Conservation (phyloP, 306 rosid species). For the Pyrus pyrifolia region DNA sequence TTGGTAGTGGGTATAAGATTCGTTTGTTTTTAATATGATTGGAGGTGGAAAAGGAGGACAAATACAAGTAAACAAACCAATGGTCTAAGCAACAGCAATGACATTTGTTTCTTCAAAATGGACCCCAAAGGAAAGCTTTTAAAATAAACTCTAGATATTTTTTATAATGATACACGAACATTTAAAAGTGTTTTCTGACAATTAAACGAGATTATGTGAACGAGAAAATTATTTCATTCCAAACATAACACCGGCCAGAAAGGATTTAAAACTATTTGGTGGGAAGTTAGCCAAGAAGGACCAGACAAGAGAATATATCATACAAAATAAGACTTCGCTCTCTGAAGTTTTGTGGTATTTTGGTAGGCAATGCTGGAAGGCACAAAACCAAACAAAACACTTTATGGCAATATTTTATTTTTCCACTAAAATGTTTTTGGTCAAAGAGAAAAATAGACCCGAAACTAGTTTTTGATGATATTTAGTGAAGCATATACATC, state of each 20-base stretch:
- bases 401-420: not conserved
- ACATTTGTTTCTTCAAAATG: not conserved
- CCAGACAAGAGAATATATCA: not conserved
- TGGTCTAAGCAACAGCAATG: conserved; percentile 23
- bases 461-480: not conserved
- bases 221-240: not conserved
- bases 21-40: conserved; percentile 4
- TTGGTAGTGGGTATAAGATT: conserved; percentile 19
- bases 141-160: not conserved
- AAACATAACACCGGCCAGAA: not conserved
- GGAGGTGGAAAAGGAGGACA: conserved; percentile 29
- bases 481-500: not conserved
- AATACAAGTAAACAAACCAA: conserved; percentile 8
- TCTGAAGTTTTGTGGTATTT: not conserved
- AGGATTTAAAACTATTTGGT: not conserved
- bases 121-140: not conserved
- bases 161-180: too few relatives aligned
- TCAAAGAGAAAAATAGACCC: not conserved
- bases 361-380: not conserved
- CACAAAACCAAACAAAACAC: not conserved
- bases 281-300: not conserved
- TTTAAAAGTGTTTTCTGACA: not conserved
- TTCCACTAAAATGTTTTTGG: not conserved
- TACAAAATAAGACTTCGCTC: not conserved
- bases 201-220: too few relatives aligned